Conservation (phyloP, 148 eudicot species). For the Vaccinium darrowii region DNA sequence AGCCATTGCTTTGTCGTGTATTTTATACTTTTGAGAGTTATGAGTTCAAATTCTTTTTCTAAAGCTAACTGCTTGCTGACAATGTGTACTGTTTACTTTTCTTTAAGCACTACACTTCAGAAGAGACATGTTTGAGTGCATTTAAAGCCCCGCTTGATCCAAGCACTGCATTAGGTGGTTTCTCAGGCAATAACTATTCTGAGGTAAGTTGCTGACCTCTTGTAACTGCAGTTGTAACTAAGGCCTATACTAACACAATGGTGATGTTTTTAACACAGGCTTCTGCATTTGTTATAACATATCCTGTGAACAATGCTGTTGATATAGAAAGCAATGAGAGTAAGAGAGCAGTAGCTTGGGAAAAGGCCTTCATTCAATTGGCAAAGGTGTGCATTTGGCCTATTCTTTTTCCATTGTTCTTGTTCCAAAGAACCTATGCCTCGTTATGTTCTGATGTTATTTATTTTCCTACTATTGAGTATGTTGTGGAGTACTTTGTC, state of each 20-base stretch:
- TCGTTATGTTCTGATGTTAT: background rate
- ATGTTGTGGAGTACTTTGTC: background rate
- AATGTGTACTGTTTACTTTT: slow-evolving; percentile 16
- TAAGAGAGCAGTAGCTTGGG: slow-evolving; percentile 86
- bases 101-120: slow-evolving; percentile 71
- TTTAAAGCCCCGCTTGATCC: slow-evolving; percentile 99
- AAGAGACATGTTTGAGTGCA: slow-evolving; percentile 82
- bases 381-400: slow-evolving; percentile 55
- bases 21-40: background rate
- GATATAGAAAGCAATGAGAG: slow-evolving; percentile 72
- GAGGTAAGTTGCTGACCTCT: slow-evolving; percentile 57
- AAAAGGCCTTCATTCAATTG: slow-evolving; percentile 85
- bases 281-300: slow-evolving; percentile 90
- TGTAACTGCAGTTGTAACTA: slow-evolving; percentile 6
- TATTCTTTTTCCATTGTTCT: slow-evolving; percentile 8
- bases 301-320: slow-evolving; percentile 91
- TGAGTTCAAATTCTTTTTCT: background rate
- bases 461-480: slow-evolving; percentile 15
- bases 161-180: slow-evolving; percentile 92
- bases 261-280: slow-evolving; percentile 55
- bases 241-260: slow-evolving; percentile 15
- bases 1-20: background rate
- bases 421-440: background rate
- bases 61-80: slow-evolving; percentile 9
- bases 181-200: slow-evolving; percentile 78